These are phyloP conservation scores for Ascochyta koolunga DNA, from an alignment of 2,329 filamentous ascomycete genomes.

Conservation along the genomic window DNA sequence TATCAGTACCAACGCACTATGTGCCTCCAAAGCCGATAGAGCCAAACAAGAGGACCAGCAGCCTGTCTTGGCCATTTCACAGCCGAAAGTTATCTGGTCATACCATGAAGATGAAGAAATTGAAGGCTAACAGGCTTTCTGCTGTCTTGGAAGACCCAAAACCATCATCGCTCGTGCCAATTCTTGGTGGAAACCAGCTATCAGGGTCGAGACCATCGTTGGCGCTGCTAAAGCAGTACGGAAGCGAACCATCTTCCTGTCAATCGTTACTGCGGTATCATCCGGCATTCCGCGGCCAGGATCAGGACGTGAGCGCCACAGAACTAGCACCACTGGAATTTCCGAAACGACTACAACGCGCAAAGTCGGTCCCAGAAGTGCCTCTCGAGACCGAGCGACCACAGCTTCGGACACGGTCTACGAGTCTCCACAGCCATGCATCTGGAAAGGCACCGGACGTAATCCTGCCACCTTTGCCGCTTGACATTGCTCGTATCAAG, in stretches of 20 bases:
- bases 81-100: constrained; percentile 31
- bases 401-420: constrained; percentile 31
- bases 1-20: constrained; percentile 26
- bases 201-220: constrained; percentile 15
- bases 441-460: constrained; percentile 49
- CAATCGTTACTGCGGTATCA: constrained; percentile 38
- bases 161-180: constrained; percentile 35
- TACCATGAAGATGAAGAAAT: constrained; percentile 35
- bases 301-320: constrained; percentile 1
- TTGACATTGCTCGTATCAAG: constrained; percentile 38
- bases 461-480: constrained; percentile 52
- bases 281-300: constrained; percentile 32
- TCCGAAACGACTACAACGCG: constrained; percentile 28
- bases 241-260: constrained; percentile 29
- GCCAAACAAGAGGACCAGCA: constrained; percentile 24
- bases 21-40: constrained; percentile 27
- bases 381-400: constrained; percentile 26
- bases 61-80: constrained; percentile 42
- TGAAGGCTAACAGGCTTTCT: constrained; percentile 35
- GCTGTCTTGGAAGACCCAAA: constrained; percentile 51
- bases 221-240: constrained; percentile 22
- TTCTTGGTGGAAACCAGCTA: constrained; percentile 22
- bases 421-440: constrained; percentile 31
- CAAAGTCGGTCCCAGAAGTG: constrained; percentile 32
- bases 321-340: constrained; percentile 5